Evolutionary conservation across 768 basidiomycete species (phyloP).

Genomic region (Phaffia australis): DNA sequence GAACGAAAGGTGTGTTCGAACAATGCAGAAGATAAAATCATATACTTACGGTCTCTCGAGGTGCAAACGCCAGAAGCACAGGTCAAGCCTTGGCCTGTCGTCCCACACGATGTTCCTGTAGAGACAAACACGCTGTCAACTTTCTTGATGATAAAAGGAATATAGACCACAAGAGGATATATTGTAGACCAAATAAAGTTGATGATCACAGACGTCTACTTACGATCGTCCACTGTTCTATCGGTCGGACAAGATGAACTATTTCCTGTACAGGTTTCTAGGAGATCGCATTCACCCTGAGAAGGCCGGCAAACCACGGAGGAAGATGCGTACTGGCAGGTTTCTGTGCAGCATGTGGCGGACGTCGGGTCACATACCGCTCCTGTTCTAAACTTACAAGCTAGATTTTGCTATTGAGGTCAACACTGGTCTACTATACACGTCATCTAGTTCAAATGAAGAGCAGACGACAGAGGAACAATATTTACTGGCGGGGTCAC

Average conservation of each 20-base stretch:
- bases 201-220: slow-evolving; percentile 28
- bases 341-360: slow-evolving; percentile 59
- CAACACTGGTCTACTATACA: not conserved
- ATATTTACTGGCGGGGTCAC: slow-evolving; percentile 51
- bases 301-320: slow-evolving; percentile 54
- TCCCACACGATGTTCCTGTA: slow-evolving; percentile 56
- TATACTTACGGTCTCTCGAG: slow-evolving; percentile 51
- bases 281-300: slow-evolving; percentile 59
- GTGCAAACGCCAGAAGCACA: slow-evolving; percentile 75
- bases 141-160: slow-evolving; percentile 12
- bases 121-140: slow-evolving; percentile 22
- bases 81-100: slow-evolving; percentile 48
- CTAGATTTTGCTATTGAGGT: slow-evolving; percentile 31
- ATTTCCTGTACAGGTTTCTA: slow-evolving; percentile 65
- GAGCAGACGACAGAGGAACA: not conserved
- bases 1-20: not conserved
- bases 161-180: not conserved
- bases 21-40: slow-evolving; percentile 1
- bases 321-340: slow-evolving; percentile 53
- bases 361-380: slow-evolving; percentile 71
- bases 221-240: slow-evolving; percentile 52
- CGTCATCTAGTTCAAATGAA: not conserved
- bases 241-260: slow-evolving; percentile 63
- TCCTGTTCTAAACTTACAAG: slow-evolving; percentile 47
- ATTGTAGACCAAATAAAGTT: slow-evolving; percentile 7